Evolutionary conservation across 2,329 filamentous ascomycete genomes (phyloP).

Genomic region (Lachnum nothofagi): DNA sequence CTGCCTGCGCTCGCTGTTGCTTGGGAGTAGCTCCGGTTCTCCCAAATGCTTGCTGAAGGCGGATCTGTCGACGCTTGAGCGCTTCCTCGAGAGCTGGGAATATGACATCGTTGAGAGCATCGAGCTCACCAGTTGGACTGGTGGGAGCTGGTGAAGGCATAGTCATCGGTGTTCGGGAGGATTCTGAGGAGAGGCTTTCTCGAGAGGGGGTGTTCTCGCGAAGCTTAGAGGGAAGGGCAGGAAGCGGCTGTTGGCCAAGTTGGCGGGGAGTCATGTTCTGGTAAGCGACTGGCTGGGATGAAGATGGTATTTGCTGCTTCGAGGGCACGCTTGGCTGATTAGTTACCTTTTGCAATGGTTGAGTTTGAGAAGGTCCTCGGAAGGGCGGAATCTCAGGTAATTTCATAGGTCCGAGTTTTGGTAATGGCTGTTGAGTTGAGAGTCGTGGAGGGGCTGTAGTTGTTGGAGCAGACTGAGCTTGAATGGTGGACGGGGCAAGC

Average conservation of each 20-base stretch:
- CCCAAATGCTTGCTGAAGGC: conserved; percentile 41
- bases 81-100: conserved; percentile 89
- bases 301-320: conserved; percentile 27
- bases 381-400: conserved; percentile 36
- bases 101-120: conserved; percentile 84
- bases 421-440: conserved; percentile 32
- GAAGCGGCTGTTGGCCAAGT: conserved; percentile 28
- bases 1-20: conserved; percentile 62
- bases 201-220: conserved; percentile 30
- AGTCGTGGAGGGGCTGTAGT: conserved; percentile 23
- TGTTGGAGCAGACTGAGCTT: conserved; percentile 19
- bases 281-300: conserved; percentile 15
- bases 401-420: conserved; percentile 33
- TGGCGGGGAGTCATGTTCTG: conserved; percentile 29
- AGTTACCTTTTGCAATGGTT: conserved; percentile 28
- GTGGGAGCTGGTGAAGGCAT: conserved; percentile 54
- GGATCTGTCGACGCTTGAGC: conserved; percentile 69
- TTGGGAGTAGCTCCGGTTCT: conserved; percentile 46
- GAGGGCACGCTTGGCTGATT: conserved; percentile 26
- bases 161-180: conserved; percentile 38
- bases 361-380: conserved; percentile 26
- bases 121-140: conserved; percentile 65
- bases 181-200: conserved; percentile 24
- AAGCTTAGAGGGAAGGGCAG: conserved; percentile 32
- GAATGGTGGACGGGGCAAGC: conserved; percentile 19